Conservation (phyloP, 306 rosid genomes). For the Calophaca sinica region DNA sequence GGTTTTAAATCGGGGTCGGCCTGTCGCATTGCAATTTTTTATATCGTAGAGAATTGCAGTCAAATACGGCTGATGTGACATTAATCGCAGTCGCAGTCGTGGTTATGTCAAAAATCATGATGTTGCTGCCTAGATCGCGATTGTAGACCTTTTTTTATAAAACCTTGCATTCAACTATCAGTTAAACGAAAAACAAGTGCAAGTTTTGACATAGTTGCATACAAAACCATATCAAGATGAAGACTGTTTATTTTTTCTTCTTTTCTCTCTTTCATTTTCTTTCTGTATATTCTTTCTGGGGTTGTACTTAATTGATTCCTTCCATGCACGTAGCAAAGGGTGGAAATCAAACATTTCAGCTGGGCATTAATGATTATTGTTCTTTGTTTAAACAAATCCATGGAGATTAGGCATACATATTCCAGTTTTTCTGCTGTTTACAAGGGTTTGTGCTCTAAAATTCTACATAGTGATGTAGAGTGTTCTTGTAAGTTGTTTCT, state of each 20-base stretch:
- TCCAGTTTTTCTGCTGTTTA: conserved; percentile 45
- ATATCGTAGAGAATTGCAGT: too few species aligned
- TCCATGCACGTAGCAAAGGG: conserved; percentile 30
- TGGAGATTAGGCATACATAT: conserved; percentile 24
- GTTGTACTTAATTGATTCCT: background rate
- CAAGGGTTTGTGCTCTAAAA: conserved; percentile 36
- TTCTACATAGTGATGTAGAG: conserved; percentile 12
- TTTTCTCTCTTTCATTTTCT: background rate
- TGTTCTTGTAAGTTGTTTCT: conserved; percentile 29
- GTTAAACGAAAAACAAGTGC: conserved; percentile 25
- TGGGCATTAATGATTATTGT: background rate
- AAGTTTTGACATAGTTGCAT: conserved; percentile 1
- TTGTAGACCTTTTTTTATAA: too few species aligned
- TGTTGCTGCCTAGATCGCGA: too few species aligned
- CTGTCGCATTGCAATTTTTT: too few species aligned
- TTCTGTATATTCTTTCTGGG: background rate
- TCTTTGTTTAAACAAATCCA: conserved; percentile 30
- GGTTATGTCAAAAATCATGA: too few species aligned
- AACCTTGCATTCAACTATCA: background rate
- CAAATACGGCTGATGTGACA: too few species aligned
- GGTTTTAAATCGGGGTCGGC: too few species aligned
- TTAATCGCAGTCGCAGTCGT: too few species aligned
- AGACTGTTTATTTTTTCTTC: background rate
- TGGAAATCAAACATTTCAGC: conserved; percentile 3
- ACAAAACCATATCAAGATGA: conserved; percentile 16